A percentile compares a stretch with the other conserved stretches of the same genome.
Evolutionary conservation across 495 filamentous ascomycete species (phyloP).

Genomic region (Apodospora peruviana): DNA sequence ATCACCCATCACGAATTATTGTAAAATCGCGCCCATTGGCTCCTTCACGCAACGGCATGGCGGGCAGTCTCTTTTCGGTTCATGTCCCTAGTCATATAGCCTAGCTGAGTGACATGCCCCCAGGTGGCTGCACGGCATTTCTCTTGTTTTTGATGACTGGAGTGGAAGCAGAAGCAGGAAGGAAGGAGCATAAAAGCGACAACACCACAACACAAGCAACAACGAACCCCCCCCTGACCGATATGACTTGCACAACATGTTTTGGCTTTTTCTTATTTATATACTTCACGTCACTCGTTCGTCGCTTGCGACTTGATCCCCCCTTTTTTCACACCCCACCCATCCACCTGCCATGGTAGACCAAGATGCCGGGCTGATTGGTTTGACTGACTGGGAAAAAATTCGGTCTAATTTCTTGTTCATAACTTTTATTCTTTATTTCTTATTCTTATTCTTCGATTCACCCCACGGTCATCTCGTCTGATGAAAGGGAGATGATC

Average conservation of each 20-base stretch:
- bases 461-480: too few relatives aligned
- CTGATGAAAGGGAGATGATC: too few relatives aligned
- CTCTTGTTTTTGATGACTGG: not conserved
- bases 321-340: slow-evolving; percentile 14
- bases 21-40: not conserved
- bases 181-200: not conserved
- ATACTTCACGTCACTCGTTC: slow-evolving; percentile 24
- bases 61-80: not conserved
- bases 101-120: not conserved
- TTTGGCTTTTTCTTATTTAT: slow-evolving; percentile 3
- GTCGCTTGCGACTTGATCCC: slow-evolving; percentile 10
- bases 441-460: too few relatives aligned
- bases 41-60: not conserved
- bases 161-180: not conserved
- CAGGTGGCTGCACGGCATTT: not conserved
- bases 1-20: not conserved
- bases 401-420: slow-evolving; percentile 26
- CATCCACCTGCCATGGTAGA: not conserved
- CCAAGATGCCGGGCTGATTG: not conserved
- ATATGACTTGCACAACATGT: not conserved
- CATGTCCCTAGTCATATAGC: not conserved
- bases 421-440: slow-evolving; percentile 23
- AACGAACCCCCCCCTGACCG: too few relatives aligned
- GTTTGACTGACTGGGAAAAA: not conserved
- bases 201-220: not conserved